Evolutionary conservation across 768 basidiomycete species (phyloP).

Genomic region (Cyclocybe aegerita): DNA sequence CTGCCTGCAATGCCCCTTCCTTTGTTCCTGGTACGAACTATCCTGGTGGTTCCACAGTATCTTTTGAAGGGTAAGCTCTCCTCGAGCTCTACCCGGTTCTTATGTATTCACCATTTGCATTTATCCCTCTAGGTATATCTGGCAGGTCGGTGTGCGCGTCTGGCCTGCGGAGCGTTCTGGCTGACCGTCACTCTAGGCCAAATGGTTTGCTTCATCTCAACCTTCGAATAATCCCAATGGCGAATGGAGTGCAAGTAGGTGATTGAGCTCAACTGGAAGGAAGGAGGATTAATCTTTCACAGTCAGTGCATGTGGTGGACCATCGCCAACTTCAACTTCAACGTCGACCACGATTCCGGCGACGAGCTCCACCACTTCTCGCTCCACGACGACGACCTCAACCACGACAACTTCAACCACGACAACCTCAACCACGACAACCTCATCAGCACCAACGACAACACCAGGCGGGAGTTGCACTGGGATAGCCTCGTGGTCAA

Average conservation of each 20-base stretch:
- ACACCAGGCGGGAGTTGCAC: conserved; percentile 40
- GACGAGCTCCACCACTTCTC: conserved; percentile 9
- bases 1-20: conserved; percentile 56
- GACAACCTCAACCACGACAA: conserved; percentile 16
- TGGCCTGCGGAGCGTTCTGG: neutral
- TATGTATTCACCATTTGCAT: too few relatives aligned
- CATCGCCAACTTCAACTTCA: conserved; percentile 16
- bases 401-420: conserved; percentile 18
- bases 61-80: conserved; percentile 50
- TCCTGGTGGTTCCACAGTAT: conserved; percentile 48
- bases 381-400: conserved; percentile 19
- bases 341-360: conserved; percentile 19
- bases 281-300: conserved; percentile 1
- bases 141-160: conserved; percentile 45
- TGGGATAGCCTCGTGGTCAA: conserved; percentile 53
- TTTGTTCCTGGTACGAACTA: conserved; percentile 51
- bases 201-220: conserved; percentile 52
- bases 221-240: conserved; percentile 48
- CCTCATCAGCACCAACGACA: conserved; percentile 25
- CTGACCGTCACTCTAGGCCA: conserved; percentile 41
- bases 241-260: conserved; percentile 68
- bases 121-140: conserved; percentile 48
- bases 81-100: too few relatives aligned
- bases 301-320: conserved; percentile 57
- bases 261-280: neutral